Evolutionary conservation across 805 yeast species (phyloP).

Genomic region (Nakazawaea populi): DNA sequence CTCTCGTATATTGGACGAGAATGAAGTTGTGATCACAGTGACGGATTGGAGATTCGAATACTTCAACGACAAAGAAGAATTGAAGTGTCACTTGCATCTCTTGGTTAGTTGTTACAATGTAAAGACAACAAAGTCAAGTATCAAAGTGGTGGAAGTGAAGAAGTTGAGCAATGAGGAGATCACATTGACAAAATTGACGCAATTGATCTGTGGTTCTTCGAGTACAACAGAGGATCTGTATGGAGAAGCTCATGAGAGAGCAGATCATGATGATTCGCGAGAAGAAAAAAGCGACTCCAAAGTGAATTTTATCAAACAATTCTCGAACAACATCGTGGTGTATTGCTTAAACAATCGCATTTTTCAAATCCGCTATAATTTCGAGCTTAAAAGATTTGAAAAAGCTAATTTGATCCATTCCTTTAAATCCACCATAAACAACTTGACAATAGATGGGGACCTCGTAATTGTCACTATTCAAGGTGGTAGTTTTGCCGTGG

Average conservation of each 20-base stretch:
- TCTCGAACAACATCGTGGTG: conserved; percentile 18
- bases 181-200: conserved; percentile 2
- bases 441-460: background rate
- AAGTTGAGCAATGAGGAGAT: conserved; percentile 3
- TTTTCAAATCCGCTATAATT: conserved; percentile 14
- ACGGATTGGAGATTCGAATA: conserved; percentile 27
- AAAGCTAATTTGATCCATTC: conserved; percentile 10
- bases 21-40: conserved; percentile 24
- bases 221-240: background rate
- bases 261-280: too few species aligned
- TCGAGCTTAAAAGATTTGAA: conserved; percentile 18
- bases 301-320: conserved; percentile 17
- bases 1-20: conserved; percentile 10
- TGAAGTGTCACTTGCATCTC: conserved; percentile 20
- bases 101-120: conserved; percentile 26
- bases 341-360: conserved; percentile 16
- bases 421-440: background rate
- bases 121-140: conserved; percentile 13
- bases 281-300: conserved; percentile 9
- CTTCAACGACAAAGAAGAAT: conserved; percentile 11
- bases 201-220: conserved; percentile 12
- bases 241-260: too few species aligned
- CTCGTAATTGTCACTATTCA: conserved; percentile 1
- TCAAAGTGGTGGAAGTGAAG: conserved; percentile 23
- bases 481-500: conserved; percentile 12